Evolutionary conservation across 305 asterid genomes (phyloP), one percentile per base, ranked within the genome.

Genomic region (Andrographis paniculata): DNA sequence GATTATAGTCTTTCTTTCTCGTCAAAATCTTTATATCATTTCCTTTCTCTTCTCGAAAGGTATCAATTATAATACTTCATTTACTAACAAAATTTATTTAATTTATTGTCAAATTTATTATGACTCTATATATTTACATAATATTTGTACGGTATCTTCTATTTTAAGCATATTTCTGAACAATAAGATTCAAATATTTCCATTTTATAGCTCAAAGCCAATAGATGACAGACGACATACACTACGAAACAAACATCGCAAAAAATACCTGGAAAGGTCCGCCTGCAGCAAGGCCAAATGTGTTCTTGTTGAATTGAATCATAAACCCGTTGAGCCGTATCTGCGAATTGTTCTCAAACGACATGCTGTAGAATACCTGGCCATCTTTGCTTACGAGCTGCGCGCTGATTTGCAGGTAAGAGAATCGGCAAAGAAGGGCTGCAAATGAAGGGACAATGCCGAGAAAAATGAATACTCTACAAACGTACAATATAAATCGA

Each of bases 231-330:
- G 43, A 35, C 19, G 27, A 14, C 20, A 15, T 16, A 23, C 20
- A 43, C 41, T 10, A 27, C n/a, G n/a, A n/a, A 35, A 45, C 38
- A 20, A 46, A 41, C 12, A 52, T 17, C 19, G 22, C 38, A 63
- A 58, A n/a, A n/a, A n/a, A n/a, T 64, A 91, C 99, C 96, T 81
- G 94, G 62, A 87, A 86, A 28, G 94, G 91, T 59, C 70, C 94
- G 59, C 75, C 80, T 53, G 97, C 91, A 20, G 95, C 93, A 55
- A 92, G 91, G 53, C 99, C 99, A 69, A 92, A 87, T 23, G 97
- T 79, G 65, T 87, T 92, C 80, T 87, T 92, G 78, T 92, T 92
- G 69, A 92, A 92, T 68, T 92, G 99, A 67, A 92, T 87, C 99
- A 92, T 80, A 58, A 91, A 91, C 36, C 99, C 95, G 58, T 91